Evolutionary conservation across 2,329 filamentous ascomycete genomes (phyloP), one percentile per base, ranked within the genome.

Genomic region (Penicillium digitatum): DNA sequence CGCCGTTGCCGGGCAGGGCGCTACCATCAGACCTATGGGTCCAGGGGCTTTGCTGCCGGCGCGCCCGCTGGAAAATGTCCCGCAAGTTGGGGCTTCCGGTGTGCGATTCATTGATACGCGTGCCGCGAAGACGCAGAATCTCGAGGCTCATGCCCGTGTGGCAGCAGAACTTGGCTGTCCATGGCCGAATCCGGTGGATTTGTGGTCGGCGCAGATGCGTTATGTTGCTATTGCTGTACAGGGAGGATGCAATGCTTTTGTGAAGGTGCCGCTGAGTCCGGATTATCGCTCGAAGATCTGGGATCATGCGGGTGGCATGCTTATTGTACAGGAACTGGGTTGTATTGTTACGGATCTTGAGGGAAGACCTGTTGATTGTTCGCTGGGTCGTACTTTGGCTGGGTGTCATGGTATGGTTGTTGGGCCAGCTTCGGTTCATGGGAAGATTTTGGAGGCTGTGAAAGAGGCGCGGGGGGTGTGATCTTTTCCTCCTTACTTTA

Each of bases 231-330:
- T 81, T 35, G 75, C 79, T 0, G 73, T 81, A 37, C 60, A 54
- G 0, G 79, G 79, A 14, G 76, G 75, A 26, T 76, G 76, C 27
- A 77, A 80, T 60, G 74, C 79, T 26, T 73, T 79, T 63, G 62
- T 82, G 16, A 77, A 80, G 40, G 75, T 81, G 26, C 77, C 79
- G 9, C 71, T 70, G 50, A 72, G 73, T 3, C 60, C 69, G 31
- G 66, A 69, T 9, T 74, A 80, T 57, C 78, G 74, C 31, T 79
- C 78, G 0, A 75, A 76, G 54, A 70, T 81, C n/a, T 83, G 80
- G 80, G 81, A 83, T 64, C 81, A 83, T 66, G 78, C 78, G 1
- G 80, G 80, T 5, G 80, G 80, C 0, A 76, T 80, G 61, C 64
- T 82, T 26, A 73, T 83, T 40, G 78, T 74, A 51, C 66, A 77